Evolutionary conservation across 2,329 filamentous ascomycete species (phyloP).

Genomic region (Lecanosticta acicola): DNA sequence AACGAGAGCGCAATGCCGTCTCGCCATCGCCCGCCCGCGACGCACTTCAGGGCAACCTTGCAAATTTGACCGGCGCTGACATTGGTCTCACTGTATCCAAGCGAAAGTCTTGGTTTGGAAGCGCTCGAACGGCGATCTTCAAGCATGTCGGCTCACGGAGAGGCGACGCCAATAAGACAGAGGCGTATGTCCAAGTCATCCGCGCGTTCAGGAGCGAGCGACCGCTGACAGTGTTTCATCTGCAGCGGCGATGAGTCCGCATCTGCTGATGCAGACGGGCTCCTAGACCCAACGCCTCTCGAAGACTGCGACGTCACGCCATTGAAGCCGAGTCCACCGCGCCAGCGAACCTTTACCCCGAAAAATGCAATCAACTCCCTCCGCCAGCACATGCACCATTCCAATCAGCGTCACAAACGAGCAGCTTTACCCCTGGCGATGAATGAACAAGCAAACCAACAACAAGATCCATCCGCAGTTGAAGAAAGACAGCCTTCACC

Average conservation of each 20-base stretch:
- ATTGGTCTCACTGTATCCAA: conserved; percentile 15
- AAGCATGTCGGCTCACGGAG: conserved; percentile 1
- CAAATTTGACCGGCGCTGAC: neutral
- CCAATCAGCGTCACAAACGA: conserved; percentile 10
- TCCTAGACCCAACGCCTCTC: neutral
- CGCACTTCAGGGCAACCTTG: conserved; percentile 14
- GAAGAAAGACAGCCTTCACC: neutral
- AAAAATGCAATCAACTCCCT: conserved; percentile 18
- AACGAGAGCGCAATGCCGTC: conserved; percentile 3
- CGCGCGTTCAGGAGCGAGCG: too few relatives aligned
- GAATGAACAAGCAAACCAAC: neutral
- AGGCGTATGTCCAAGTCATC: conserved; percentile 4
- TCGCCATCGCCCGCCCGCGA: conserved; percentile 15
- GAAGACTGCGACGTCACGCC: conserved; percentile 9
- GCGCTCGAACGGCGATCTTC: conserved; percentile 14
- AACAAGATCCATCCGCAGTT: neutral
- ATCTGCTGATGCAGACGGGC: neutral
- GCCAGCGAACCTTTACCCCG: conserved; percentile 15
- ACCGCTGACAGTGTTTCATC: too few relatives aligned
- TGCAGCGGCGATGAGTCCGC: neutral
- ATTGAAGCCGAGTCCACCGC: conserved; percentile 7
- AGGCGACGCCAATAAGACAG: neutral
- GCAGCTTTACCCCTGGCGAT: conserved; percentile 2
- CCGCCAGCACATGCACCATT: conserved; percentile 16
- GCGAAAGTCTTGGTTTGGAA: conserved; percentile 23